Conservation (phyloP, 768 basidiomycete genomes). For the Paxillus ammoniavirescens region DNA sequence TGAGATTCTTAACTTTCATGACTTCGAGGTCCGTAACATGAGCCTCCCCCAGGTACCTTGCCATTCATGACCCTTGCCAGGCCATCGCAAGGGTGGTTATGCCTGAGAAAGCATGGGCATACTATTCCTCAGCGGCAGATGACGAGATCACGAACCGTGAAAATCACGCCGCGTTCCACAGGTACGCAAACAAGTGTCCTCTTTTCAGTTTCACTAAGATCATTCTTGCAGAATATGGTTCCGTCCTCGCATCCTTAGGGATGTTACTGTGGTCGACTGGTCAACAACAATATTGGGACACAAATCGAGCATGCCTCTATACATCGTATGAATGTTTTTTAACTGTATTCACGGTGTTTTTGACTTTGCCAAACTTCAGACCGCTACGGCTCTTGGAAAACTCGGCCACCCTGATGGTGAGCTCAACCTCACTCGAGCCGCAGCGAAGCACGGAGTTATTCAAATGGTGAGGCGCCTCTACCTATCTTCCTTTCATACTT, state of each 20-base stretch:
- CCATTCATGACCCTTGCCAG: conserved; percentile 36
- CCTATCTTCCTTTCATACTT: neutral
- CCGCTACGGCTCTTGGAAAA: conserved; percentile 90
- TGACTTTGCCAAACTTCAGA: conserved; percentile 31
- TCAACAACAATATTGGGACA: conserved; percentile 81
- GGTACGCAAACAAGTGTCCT: conserved; percentile 39
- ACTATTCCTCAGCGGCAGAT: conserved; percentile 95
- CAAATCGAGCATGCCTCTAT: conserved; percentile 71
- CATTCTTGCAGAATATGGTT: conserved; percentile 72
- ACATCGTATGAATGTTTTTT: conserved; percentile 52
- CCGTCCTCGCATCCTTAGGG: conserved; percentile 79
- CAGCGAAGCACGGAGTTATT: conserved; percentile 72
- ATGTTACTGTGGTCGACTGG: conserved; percentile 86
- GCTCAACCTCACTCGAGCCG: conserved; percentile 85
- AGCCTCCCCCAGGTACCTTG: neutral
- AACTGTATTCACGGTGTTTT: neutral
- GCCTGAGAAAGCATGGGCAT: conserved; percentile 90
- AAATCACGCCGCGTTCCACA: conserved; percentile 89
- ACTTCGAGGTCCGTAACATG: conserved; percentile 71
- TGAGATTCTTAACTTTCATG: conserved; percentile 87
- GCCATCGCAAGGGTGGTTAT: conserved; percentile 81
- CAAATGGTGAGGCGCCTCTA: conserved; percentile 53
- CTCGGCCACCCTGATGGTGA: conserved; percentile 97
- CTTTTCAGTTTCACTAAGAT: neutral
- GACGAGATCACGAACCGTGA: conserved; percentile 91